Evolutionary conservation across 768 basidiomycete genomes (phyloP).

Genomic region (Paxillus rubicundulus): DNA sequence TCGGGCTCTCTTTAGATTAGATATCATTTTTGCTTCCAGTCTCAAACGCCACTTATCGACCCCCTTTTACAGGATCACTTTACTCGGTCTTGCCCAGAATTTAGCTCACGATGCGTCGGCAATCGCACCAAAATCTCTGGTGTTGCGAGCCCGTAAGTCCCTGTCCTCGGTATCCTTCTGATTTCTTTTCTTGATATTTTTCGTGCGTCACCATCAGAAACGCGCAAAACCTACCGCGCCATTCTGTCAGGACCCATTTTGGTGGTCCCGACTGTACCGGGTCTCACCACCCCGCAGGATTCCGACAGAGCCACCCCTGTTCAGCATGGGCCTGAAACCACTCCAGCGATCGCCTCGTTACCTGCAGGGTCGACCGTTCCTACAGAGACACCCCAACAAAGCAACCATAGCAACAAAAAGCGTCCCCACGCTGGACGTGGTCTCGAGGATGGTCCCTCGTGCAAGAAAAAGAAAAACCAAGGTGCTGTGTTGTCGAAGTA

Average conservation of each 20-base stretch:
- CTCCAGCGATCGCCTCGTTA: background rate
- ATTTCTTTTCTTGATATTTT: background rate
- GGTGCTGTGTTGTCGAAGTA: constrained; percentile 1
- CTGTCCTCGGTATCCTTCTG: background rate
- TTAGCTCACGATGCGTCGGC: constrained; percentile 61
- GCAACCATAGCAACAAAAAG: constrained; percentile 11
- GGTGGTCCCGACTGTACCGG: constrained; percentile 44
- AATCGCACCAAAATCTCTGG: constrained; percentile 59
- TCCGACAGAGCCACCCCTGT: background rate
- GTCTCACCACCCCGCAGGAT: background rate
- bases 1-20: background rate
- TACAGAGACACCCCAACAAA: background rate
- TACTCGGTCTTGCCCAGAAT: constrained; percentile 70
- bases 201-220: constrained; percentile 47
- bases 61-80: constrained; percentile 47
- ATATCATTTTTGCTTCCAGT: too few species aligned
- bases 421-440: constrained; percentile 6
- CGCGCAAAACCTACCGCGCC: constrained; percentile 77
- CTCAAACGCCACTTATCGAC: background rate
- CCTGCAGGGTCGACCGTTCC: background rate
- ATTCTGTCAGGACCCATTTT: constrained; percentile 73
- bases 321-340: background rate
- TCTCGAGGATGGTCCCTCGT: constrained; percentile 1
- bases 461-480: constrained; percentile 22
- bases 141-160: constrained; percentile 69